Percentiles rank a stretch among this genome's conserved stretches.
Conservation (phyloP, 148 eudicot genomes). For the Cornus florida region DNA sequence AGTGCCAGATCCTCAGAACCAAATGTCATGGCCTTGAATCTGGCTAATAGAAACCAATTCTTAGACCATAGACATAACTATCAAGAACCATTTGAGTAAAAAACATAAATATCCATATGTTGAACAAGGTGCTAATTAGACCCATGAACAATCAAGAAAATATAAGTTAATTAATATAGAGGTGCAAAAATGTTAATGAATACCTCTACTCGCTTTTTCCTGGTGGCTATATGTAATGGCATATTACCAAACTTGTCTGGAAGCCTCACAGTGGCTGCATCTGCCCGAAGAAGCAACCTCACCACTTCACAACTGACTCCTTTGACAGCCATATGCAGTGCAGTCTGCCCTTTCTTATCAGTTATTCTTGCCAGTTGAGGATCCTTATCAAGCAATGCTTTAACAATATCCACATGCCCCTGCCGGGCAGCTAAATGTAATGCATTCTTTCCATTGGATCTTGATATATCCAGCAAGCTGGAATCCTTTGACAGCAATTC, state of each 20-base stretch:
- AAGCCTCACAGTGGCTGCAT: constrained; percentile 64
- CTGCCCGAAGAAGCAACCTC: constrained; percentile 57
- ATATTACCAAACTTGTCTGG: constrained; percentile 65
- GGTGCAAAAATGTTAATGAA: constrained; percentile 4
- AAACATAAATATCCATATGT: background rate
- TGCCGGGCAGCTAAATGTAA: constrained; percentile 71
- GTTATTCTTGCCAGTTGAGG: constrained; percentile 56
- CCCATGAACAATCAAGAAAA: background rate
- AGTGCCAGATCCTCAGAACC: background rate
- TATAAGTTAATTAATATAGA: background rate
- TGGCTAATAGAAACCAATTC: background rate
- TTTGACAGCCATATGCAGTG: constrained; percentile 85
- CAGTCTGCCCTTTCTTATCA: constrained; percentile 79
- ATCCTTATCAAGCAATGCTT: constrained; percentile 52
- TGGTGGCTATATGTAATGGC: constrained; percentile 56
- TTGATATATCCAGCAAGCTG: constrained; percentile 49
- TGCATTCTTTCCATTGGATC: constrained; percentile 75
- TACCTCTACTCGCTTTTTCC: constrained; percentile 73
- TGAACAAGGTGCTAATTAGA: background rate
- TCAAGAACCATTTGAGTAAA: background rate
- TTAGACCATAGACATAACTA: background rate
- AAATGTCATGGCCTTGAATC: background rate
- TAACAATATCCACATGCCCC: constrained; percentile 61
- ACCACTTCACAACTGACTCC: constrained; percentile 66
- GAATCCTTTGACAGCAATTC: constrained; percentile 49